Evolutionary conservation across 805 yeast genomes (phyloP).

Genomic region (Priceomyces fermenticarens): DNA sequence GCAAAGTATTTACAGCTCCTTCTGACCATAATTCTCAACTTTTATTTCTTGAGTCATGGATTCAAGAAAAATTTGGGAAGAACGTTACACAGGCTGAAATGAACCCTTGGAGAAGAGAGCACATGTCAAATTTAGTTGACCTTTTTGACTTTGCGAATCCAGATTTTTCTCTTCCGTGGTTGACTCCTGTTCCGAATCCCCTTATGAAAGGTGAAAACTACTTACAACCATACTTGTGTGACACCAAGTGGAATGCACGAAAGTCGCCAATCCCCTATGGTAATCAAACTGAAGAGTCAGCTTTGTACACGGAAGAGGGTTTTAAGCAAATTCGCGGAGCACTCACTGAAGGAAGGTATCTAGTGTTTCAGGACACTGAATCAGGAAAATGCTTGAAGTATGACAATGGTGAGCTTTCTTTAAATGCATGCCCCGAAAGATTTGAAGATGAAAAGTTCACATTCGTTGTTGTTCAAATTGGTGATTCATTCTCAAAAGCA

Average conservation of each 20-base stretch:
- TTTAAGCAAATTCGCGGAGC: constrained; percentile 4
- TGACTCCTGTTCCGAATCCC: background rate
- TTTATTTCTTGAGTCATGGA: constrained; percentile 4
- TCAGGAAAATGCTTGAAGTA: constrained; percentile 1
- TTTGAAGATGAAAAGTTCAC: background rate
- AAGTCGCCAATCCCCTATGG: constrained; percentile 3
- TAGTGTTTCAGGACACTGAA: background rate
- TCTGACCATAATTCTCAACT: constrained; percentile 4
- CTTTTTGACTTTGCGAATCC: constrained; percentile 4
- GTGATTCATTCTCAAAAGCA: background rate
- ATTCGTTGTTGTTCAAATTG: constrained; percentile 3
- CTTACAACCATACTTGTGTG: constrained; percentile 1
- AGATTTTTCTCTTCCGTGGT: constrained; percentile 1
- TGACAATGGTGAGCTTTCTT: background rate
- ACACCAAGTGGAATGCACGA: constrained; percentile 1
- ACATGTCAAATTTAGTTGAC: constrained; percentile 4
- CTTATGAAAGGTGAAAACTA: background rate
- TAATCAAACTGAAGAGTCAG: constrained; percentile 1
- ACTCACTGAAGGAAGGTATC: constrained; percentile 4
- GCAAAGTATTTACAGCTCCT: constrained; percentile 3
- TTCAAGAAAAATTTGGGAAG: background rate
- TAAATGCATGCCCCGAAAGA: background rate
- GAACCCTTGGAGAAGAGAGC: constrained; percentile 4
- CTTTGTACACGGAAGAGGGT: constrained; percentile 3
- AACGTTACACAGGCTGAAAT: constrained; percentile 1